These are phyloP conservation scores for Gamsiella multidivaricata DNA, from an alignment of 192 early-diverging fungal genomes.

Conservation along the genomic window DNA sequence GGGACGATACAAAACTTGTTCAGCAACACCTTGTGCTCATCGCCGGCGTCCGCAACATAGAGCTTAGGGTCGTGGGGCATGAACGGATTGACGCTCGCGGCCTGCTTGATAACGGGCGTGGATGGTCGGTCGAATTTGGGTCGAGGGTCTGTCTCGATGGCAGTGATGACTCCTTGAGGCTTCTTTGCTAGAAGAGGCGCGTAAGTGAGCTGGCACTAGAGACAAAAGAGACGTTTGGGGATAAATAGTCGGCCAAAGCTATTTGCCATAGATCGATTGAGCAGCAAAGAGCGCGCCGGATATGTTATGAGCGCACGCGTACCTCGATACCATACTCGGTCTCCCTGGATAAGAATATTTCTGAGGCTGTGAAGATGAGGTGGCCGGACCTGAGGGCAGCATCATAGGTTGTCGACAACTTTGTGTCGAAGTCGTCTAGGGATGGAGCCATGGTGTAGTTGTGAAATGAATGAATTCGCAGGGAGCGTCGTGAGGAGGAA, in stretches of 20 bases:
- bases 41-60: conserved; percentile 55
- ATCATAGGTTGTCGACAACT: conserved; percentile 14
- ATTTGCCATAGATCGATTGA: too few species aligned
- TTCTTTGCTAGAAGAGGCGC: conserved; percentile 58
- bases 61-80: conserved; percentile 58
- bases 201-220: conserved; percentile 58
- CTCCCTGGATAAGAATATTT: conserved; percentile 9
- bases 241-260: too few species aligned
- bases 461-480: not conserved
- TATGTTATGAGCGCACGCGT: not conserved
- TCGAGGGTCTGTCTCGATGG: conserved; percentile 11
- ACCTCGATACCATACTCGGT: conserved; percentile 32
- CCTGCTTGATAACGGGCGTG: conserved; percentile 6
- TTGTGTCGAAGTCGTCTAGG: conserved; percentile 8
- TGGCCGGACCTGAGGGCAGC: conserved; percentile 19
- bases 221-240: too few species aligned
- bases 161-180: conserved; percentile 31
- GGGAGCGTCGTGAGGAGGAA: too few species aligned
- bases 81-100: conserved; percentile 60
- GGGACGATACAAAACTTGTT: conserved; percentile 71
- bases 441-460: not conserved
- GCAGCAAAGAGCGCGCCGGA: not conserved
- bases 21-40: conserved; percentile 58
- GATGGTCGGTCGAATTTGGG: conserved; percentile 3
- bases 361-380: conserved; percentile 35